phyloP scores from a whole-genome alignment of 371 early-diverging fungal genomes.

The Mucor piriformis region DNA sequence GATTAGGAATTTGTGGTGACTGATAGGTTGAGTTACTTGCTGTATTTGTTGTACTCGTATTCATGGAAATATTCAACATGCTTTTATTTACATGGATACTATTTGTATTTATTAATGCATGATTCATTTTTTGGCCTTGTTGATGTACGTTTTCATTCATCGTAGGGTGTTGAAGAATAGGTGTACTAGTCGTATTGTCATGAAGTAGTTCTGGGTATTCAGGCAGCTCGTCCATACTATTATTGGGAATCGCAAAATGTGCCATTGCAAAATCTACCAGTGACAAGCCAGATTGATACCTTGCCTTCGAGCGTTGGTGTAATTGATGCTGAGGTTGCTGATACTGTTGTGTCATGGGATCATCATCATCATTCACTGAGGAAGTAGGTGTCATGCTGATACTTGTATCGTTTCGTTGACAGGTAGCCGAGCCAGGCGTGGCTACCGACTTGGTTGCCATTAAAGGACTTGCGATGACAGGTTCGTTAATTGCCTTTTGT shows the following conservation, averaged over 20 bases:
- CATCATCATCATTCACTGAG: slow-evolving; percentile 5
- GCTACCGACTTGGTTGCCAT: slow-evolving; percentile 41
- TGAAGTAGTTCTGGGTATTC: slow-evolving; percentile 11
- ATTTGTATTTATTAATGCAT: not conserved
- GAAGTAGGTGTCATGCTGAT: not conserved
- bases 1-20: slow-evolving; percentile 22
- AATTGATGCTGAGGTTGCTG: slow-evolving; percentile 6
- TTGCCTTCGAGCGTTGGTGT: not conserved
- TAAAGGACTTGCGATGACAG: slow-evolving; percentile 31
- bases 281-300: slow-evolving; percentile 12
- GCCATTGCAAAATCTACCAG: slow-evolving; percentile 26
- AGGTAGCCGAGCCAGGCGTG: slow-evolving; percentile 18
- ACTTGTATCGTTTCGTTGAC: slow-evolving; percentile 4
- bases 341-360: not conserved
- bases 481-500: slow-evolving; percentile 36
- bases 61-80: not conserved
- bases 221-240: slow-evolving; percentile 8
- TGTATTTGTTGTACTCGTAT: not conserved
- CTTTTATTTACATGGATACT: not conserved
- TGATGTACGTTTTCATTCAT: not conserved
- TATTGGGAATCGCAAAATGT: slow-evolving; percentile 15
- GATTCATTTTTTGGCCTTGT: slow-evolving; percentile 1
- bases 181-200: not conserved
- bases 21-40: slow-evolving; percentile 8
- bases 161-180: not conserved